These are phyloP conservation scores for Corylus heterophylla DNA, from an alignment of 306 rosid genomes.

Conservation along the genomic window DNA sequence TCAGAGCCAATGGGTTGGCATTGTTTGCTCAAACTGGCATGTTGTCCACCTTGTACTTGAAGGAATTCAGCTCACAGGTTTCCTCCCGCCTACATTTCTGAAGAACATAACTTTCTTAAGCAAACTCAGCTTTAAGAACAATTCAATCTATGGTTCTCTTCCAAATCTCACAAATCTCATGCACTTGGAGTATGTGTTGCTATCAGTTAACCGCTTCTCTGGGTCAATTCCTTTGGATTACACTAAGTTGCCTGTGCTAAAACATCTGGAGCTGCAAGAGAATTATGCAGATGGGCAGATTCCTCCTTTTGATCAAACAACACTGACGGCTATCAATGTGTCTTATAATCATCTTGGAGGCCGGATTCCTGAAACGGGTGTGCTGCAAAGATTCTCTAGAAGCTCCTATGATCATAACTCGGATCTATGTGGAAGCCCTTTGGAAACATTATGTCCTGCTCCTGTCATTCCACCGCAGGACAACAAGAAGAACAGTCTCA, in stretches of 20 bases:
- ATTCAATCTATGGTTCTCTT: slow-evolving; percentile 49
- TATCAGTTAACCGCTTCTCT: slow-evolving; percentile 47
- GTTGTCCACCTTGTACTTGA: slow-evolving; percentile 51
- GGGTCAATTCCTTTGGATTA: slow-evolving; percentile 54
- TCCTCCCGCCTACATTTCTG: slow-evolving; percentile 47
- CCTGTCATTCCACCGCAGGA: slow-evolving; percentile 23
- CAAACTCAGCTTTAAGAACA: slow-evolving; percentile 50
- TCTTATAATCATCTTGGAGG: slow-evolving; percentile 60
- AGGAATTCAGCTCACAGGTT: slow-evolving; percentile 52
- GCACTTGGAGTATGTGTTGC: slow-evolving; percentile 38
- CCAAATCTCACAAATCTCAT: slow-evolving; percentile 50
- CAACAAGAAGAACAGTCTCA: slow-evolving; percentile 25
- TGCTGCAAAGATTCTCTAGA: slow-evolving; percentile 43
- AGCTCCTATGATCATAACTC: slow-evolving; percentile 51
- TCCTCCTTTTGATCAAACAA: slow-evolving; percentile 61
- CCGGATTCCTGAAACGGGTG: slow-evolving; percentile 54
- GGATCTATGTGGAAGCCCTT: slow-evolving; percentile 63
- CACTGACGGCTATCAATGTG: slow-evolving; percentile 52
- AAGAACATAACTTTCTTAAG: slow-evolving; percentile 51
- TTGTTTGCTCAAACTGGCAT: slow-evolving; percentile 58
- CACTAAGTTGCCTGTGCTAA: slow-evolving; percentile 35
- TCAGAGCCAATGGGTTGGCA: slow-evolving; percentile 58
- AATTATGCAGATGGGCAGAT: slow-evolving; percentile 49
- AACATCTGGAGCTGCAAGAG: slow-evolving; percentile 44
- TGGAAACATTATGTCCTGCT: slow-evolving; percentile 42